These are phyloP conservation scores for Colletotrichum melonis DNA, from an alignment of 2,329 filamentous ascomycete species.

Conservation along the genomic window DNA sequence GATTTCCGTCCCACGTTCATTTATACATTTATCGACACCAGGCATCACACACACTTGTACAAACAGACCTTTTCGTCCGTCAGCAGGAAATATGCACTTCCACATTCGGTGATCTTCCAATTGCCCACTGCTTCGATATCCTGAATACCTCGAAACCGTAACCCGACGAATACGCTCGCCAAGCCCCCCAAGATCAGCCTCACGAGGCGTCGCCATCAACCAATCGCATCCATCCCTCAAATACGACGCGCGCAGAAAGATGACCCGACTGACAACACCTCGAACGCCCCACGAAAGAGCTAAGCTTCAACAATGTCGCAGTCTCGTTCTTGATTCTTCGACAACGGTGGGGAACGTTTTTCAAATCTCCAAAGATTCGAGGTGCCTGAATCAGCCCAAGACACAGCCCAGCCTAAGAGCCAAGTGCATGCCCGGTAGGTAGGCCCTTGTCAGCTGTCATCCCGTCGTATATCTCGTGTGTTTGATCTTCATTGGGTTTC, in stretches of 20 bases:
- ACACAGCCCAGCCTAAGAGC: neutral
- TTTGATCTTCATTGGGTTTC: neutral
- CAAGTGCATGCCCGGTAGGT: neutral
- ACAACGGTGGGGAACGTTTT: neutral
- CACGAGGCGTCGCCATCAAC: neutral
- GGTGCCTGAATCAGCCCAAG: neutral
- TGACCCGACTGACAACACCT: constrained; percentile 19
- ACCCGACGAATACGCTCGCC: constrained; percentile 38
- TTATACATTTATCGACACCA: too few species aligned
- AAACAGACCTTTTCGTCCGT: too few species aligned
- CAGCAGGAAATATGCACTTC: neutral
- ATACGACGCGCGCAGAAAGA: constrained; percentile 19
- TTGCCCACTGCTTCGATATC: too few species aligned
- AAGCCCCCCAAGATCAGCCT: constrained; percentile 12
- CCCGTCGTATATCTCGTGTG: constrained; percentile 7
- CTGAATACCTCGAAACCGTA: neutral
- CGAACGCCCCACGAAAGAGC: too few species aligned
- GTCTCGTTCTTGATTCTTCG: too few species aligned
- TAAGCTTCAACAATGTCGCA: too few species aligned
- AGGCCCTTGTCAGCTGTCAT: neutral
- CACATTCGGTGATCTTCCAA: neutral
- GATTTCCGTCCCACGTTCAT: too few species aligned
- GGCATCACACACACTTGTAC: too few species aligned
- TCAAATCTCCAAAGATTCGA: neutral
- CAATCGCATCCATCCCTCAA: constrained; percentile 25